Conservation (phyloP, 345 rosid genomes). For the Eucalyptus melliodora region DNA sequence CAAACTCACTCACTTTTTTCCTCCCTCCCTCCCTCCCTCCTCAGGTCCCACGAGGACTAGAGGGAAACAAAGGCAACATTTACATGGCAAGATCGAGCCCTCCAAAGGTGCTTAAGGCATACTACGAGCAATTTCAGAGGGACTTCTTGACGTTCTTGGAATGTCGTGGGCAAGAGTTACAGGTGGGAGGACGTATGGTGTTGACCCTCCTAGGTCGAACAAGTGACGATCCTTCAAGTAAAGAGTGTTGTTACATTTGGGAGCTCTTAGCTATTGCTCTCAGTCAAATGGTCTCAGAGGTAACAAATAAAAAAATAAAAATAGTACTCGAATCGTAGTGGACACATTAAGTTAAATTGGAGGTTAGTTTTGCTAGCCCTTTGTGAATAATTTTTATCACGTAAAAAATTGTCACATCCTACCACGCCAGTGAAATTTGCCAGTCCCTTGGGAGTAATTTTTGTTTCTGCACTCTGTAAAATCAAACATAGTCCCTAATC, state of each 20-base stretch:
- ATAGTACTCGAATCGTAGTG: not conserved
- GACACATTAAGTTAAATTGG: no score
- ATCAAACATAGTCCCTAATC: no score
- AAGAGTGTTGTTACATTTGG: slow-evolving; percentile 37
- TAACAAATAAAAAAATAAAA: not conserved
- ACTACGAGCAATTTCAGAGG: slow-evolving; percentile 22
- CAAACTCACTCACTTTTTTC: not conserved
- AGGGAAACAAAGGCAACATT: slow-evolving; percentile 22
- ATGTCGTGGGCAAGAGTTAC: slow-evolving; percentile 30
- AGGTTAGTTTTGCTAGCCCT: not conserved
- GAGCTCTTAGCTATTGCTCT: slow-evolving; percentile 39
- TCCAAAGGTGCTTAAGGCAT: slow-evolving; percentile 17
- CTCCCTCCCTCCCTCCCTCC: no score
- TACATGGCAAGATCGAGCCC: slow-evolving; percentile 30
- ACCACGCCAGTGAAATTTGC: no score
- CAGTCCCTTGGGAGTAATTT: no score
- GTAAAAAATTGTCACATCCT: no score
- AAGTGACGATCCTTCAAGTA: slow-evolving; percentile 26
- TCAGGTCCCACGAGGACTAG: no score
- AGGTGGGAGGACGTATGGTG: slow-evolving; percentile 33
- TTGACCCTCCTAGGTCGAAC: slow-evolving; percentile 24
- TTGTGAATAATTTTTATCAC: no score
- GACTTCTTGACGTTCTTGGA: slow-evolving; percentile 24
- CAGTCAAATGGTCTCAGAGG: slow-evolving; percentile 35
- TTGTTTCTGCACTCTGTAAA: no score